Evolutionary conservation across 2,329 filamentous ascomycete genomes (phyloP).

Genomic region (Coniosporium tulheliwenetii): DNA sequence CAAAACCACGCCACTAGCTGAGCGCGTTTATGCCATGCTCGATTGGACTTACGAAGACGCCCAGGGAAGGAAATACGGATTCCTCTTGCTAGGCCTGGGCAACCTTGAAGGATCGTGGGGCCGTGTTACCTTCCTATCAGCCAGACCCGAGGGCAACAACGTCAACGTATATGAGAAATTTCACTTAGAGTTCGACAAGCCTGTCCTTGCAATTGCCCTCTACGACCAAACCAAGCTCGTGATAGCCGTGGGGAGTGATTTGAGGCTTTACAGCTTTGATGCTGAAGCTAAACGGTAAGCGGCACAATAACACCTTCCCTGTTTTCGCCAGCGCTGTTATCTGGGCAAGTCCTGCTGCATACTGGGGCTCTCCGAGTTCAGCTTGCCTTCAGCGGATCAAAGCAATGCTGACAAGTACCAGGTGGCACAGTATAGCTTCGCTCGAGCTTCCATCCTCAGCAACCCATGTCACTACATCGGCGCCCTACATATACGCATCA

Average conservation of each 20-base stretch:
- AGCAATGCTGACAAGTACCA: too few species aligned
- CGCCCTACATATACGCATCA: too few species aligned
- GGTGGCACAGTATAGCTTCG: too few species aligned
- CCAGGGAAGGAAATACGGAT: conserved; percentile 39
- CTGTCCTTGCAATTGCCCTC: conserved; percentile 41
- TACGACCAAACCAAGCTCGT: conserved; percentile 41
- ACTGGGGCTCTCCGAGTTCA: too few species aligned
- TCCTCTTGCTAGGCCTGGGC: conserved; percentile 35
- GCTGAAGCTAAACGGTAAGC: too few species aligned
- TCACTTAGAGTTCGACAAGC: conserved; percentile 28
- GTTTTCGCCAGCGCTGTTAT: conserved; percentile 25
- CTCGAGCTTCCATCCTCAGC: too few species aligned
- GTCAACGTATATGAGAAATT: conserved; percentile 27
- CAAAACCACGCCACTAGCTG: conserved; percentile 9
- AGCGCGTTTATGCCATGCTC: conserved; percentile 43
- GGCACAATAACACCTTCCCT: conserved; percentile 16
- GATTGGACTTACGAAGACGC: conserved; percentile 49
- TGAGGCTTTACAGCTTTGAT: too few species aligned
- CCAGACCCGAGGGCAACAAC: conserved; percentile 7
- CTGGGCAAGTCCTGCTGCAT: conserved; percentile 3
- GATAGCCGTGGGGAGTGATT: too few species aligned
- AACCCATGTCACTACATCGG: too few species aligned
- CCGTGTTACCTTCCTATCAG: conserved; percentile 23
- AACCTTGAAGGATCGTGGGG: conserved; percentile 29
- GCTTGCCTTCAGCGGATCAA: too few species aligned